Evolutionary conservation across 352 stramenopile genomes (phyloP).

Genomic region (Phytophthora palmivora): DNA sequence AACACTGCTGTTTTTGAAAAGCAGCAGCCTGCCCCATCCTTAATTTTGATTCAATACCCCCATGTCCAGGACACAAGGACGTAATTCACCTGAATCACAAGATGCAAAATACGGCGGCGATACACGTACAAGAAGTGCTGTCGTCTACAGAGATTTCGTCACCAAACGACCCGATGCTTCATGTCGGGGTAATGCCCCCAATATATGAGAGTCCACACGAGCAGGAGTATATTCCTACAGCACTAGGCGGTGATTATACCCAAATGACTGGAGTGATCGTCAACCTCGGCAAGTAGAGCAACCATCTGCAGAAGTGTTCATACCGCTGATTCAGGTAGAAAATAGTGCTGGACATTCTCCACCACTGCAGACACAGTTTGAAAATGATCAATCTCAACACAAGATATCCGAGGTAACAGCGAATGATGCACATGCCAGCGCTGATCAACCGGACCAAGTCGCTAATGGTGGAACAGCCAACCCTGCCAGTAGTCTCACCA

Average conservation of each 20-base stretch:
- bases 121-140: not conserved
- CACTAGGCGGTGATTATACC: too few relatives aligned
- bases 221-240: too few relatives aligned
- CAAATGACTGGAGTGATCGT: too few relatives aligned
- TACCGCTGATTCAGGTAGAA: too few relatives aligned
- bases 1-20: slow-evolving; percentile 1
- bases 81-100: not conserved
- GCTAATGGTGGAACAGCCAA: not conserved
- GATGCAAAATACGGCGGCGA: not conserved
- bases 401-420: not conserved
- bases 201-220: slow-evolving; percentile 22
- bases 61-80: slow-evolving; percentile 8
- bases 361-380: not conserved
- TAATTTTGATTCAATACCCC: slow-evolving; percentile 17
- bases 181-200: slow-evolving; percentile 22
- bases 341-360: too few relatives aligned
- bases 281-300: slow-evolving; percentile 7
- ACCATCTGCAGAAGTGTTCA: slow-evolving; percentile 2
- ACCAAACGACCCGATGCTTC: slow-evolving; percentile 11
- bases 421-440: not conserved
- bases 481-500: not conserved
- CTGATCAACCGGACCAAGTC: not conserved
- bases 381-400: not conserved
- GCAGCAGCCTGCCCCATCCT: slow-evolving; percentile 10
- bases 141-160: slow-evolving; percentile 6